Evolutionary conservation across 306 rosid species (phyloP), one percentile per base, ranked within the genome.

Genomic region (Inga oerstediana): DNA sequence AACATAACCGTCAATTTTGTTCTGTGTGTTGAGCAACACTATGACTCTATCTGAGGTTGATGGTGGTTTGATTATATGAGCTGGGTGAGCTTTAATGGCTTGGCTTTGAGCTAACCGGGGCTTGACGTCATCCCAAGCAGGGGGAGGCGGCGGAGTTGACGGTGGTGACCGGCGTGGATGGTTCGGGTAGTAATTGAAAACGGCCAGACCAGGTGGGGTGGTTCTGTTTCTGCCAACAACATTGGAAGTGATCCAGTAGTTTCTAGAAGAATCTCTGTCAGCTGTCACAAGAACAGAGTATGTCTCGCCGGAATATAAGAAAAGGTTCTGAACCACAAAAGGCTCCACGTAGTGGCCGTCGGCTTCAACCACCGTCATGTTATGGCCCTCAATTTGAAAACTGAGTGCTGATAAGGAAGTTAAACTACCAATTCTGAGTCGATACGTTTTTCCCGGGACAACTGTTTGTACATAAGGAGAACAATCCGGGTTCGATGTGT

Each of bases 321-420:
- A 93, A 3, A 95, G 81, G 62, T 91, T 93, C 12, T 91, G 81
- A 7, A 93, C 94, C 74, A 75, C 92, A 34, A 95, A 93, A 22
- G 98, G 98, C 65, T 95, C 97, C 0, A 95, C 98, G 67, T 93
- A 88, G 83, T 93, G 96, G 37, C 98, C 98, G 84, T 95, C 98
- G 32, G 98, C 97, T 86, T 93, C 97, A 7, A 95, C 97, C 46
- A 95, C 97, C 3, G 94, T 93, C 98, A 95, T 92, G 43, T 92
- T 93, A 67, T 93, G 98, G 2, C 97, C 96, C 98, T 95, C 93
- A 49, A 95, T 90, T 80, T 93, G 91, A 77, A 95, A 95, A 80
- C 91, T 91, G 5, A 95, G 96, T 24, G 98, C 99, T 17, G 98
- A 88, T 24, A 95, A 88, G 78, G 96, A 83, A 51, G 96, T 90